phyloP scores from a whole-genome alignment of 306 rosid species.

The Vigna unguiculata region DNA sequence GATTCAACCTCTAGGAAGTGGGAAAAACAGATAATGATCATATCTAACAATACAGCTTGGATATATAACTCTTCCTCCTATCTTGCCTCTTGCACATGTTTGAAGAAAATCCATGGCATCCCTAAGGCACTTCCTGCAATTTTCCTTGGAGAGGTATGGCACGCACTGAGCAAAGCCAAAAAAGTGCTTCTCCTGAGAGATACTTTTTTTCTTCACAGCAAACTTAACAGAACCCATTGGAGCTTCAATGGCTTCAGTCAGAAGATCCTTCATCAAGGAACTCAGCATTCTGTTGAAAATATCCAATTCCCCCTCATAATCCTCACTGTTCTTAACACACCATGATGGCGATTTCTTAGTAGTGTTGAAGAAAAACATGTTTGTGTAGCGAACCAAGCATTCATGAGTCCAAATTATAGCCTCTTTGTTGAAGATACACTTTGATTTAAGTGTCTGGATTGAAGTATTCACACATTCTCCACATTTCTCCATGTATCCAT shows the following conservation, averaged over 20 bases:
- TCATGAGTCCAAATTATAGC: constrained; percentile 42
- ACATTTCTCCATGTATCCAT: constrained; percentile 31
- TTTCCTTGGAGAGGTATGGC: constrained; percentile 32
- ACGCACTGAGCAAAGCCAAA: constrained; percentile 45
- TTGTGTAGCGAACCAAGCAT: constrained; percentile 40
- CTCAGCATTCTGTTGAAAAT: constrained; percentile 17
- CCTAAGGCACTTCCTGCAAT: constrained; percentile 26
- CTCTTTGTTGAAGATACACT: constrained; percentile 37
- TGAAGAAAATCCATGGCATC: constrained; percentile 39
- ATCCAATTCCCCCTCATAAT: constrained; percentile 22
- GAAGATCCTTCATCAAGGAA: constrained; percentile 32
- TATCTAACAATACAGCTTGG: constrained; percentile 48
- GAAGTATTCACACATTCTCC: constrained; percentile 38
- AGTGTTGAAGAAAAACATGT: constrained; percentile 11
- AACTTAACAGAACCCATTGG: background rate
- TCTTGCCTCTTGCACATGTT: constrained; percentile 41
- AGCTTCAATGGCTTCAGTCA: background rate
- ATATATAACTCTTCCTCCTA: constrained; percentile 42
- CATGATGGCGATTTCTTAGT: constrained; percentile 31
- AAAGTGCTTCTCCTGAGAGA: constrained; percentile 8
- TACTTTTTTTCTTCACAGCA: background rate
- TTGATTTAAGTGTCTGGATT: constrained; percentile 8
- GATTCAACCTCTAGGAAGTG: constrained; percentile 34
- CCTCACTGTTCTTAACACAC: constrained; percentile 7
- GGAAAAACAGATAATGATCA: constrained; percentile 26